Percentiles rank a stretch among this genome's conserved stretches.
Evolutionary conservation across 1,284 basidiomycete species (phyloP).

Genomic region (Rhodotorula glutinis): DNA sequence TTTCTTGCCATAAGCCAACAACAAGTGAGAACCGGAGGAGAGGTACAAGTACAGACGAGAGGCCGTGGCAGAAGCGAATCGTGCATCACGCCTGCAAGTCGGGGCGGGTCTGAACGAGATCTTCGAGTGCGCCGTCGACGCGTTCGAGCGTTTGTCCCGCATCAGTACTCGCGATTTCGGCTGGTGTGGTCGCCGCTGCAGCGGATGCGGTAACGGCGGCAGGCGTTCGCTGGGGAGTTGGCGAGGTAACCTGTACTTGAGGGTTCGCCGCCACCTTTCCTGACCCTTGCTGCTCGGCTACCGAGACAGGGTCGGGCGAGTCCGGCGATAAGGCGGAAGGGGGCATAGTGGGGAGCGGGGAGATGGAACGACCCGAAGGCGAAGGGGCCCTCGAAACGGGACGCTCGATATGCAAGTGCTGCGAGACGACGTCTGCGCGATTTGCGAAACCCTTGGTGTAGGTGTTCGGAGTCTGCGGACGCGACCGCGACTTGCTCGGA

Average conservation of each 20-base stretch:
- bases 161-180: constrained; percentile 2
- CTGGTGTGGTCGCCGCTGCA: constrained; percentile 3
- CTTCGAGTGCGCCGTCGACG: constrained; percentile 26
- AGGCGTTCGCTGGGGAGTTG: constrained; percentile 27
- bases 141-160: constrained; percentile 15
- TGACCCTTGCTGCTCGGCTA: not conserved
- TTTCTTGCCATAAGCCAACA: no score
- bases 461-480: not conserved
- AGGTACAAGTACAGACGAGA: no score
- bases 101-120: not conserved
- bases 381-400: constrained; percentile 7
- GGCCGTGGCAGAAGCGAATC: no score
- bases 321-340: constrained; percentile 13
- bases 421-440: constrained; percentile 30
- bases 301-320: not conserved
- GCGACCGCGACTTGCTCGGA: constrained; percentile 2
- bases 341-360: not conserved
- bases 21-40: no score
- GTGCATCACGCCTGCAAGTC: not conserved
- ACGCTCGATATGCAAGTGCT: constrained; percentile 39
- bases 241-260: constrained; percentile 21
- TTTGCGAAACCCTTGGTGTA: constrained; percentile 13
- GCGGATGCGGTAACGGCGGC: constrained; percentile 3
- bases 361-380: constrained; percentile 1
- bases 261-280: not conserved